Conservation (phyloP, 2,329 filamentous ascomycete genomes). For the Botrytis porri region DNA sequence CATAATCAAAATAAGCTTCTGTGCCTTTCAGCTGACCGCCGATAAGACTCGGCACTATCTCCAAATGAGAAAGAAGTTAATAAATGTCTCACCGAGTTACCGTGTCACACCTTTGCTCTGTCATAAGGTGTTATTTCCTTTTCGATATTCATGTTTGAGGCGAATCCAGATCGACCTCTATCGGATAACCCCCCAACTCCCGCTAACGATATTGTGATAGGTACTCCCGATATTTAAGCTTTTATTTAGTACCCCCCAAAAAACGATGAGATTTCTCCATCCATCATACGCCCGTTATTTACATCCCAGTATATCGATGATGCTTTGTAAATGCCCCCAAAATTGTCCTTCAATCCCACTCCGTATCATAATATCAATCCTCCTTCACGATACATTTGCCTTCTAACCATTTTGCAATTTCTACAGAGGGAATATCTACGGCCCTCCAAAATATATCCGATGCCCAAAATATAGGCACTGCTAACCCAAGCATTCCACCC, state of each 20-base stretch:
- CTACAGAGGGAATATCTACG: conserved; percentile 51
- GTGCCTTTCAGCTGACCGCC: background rate
- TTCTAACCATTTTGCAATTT: conserved; percentile 49
- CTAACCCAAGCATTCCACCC: conserved; percentile 41
- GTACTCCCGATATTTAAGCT: background rate
- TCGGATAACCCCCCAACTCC: background rate
- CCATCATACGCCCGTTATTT: background rate
- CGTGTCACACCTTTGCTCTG: background rate
- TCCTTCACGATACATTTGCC: conserved; percentile 32
- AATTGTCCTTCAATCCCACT: background rate
- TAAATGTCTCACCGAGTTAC: background rate
- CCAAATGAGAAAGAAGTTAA: background rate
- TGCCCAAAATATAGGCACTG: conserved; percentile 49
- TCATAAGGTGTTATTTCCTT: background rate
- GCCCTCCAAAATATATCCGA: conserved; percentile 58
- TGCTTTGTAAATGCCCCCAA: conserved; percentile 12
- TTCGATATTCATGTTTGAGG: background rate
- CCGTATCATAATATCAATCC: background rate
- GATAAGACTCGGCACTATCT: background rate
- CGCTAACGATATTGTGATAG: background rate
- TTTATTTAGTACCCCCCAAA: background rate
- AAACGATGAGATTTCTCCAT: background rate
- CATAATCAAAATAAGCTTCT: background rate
- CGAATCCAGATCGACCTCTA: conserved; percentile 6
- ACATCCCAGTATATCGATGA: background rate